These are phyloP conservation scores for Aspergillus bertholletiae DNA, from an alignment of 495 filamentous ascomycete genomes.

Conservation along the genomic window DNA sequence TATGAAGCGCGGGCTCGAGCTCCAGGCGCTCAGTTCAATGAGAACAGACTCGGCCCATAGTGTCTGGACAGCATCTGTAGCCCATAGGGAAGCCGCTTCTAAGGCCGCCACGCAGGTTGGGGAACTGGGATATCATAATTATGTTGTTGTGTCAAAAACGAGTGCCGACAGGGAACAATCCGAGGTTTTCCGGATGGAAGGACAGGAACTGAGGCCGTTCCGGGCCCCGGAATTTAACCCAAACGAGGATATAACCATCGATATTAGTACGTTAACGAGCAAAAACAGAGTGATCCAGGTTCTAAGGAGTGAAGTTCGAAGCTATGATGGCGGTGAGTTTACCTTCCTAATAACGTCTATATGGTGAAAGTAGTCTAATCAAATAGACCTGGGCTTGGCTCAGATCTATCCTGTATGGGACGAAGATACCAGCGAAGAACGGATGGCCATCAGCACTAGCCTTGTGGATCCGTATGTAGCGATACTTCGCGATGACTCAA, in stretches of 20 bases:
- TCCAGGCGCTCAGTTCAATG: slow-evolving; percentile 58
- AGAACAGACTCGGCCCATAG: slow-evolving; percentile 27
- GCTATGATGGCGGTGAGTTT: slow-evolving; percentile 78
- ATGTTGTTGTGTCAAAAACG: slow-evolving; percentile 37
- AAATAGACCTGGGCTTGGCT: slow-evolving; percentile 70
- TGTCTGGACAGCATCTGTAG: slow-evolving; percentile 35
- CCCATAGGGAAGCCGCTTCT: slow-evolving; percentile 4
- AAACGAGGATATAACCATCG: slow-evolving; percentile 76
- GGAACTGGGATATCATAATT: slow-evolving; percentile 32
- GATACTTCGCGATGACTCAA: slow-evolving; percentile 77
- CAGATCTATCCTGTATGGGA: slow-evolving; percentile 90
- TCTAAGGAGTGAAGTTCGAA: slow-evolving; percentile 75
- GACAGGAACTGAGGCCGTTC: slow-evolving; percentile 26
- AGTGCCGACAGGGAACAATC: slow-evolving; percentile 37
- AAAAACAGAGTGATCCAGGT: slow-evolving; percentile 80
- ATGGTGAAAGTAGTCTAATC: slow-evolving; percentile 6
- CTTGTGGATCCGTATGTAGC: slow-evolving; percentile 87
- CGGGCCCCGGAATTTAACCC: slow-evolving; percentile 76
- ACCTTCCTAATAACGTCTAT: neutral
- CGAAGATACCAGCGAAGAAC: slow-evolving; percentile 77
- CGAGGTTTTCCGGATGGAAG: slow-evolving; percentile 32
- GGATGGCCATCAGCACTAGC: slow-evolving; percentile 73
- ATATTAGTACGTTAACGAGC: slow-evolving; percentile 71
- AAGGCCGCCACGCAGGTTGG: slow-evolving; percentile 53
- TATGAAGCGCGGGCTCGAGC: slow-evolving; percentile 71